These are phyloP conservation scores for Emmonsia crescens DNA, from an alignment of 2,329 filamentous ascomycete genomes.

Conservation along the genomic window DNA sequence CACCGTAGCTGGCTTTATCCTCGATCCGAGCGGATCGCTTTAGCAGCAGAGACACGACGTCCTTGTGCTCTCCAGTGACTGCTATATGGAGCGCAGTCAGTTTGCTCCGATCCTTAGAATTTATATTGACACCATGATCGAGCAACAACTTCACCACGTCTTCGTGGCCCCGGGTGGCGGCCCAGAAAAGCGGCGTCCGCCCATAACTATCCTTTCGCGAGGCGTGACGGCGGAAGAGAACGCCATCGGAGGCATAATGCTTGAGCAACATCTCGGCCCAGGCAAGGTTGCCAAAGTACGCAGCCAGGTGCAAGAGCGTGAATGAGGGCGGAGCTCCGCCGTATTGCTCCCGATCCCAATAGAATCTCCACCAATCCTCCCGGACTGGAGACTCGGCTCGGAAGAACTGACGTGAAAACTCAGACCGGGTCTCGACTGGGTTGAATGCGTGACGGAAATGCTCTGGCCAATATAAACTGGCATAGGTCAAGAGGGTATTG, in stretches of 20 bases:
- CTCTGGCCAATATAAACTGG: constrained; percentile 17
- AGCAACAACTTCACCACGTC: constrained; percentile 29
- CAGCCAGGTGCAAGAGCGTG: constrained; percentile 18
- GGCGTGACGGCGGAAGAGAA: constrained; percentile 9
- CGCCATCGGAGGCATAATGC: constrained; percentile 5
- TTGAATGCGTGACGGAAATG: constrained; percentile 16
- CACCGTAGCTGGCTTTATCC: constrained; percentile 7
- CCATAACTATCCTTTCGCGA: constrained; percentile 14
- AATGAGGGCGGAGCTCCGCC: constrained; percentile 18
- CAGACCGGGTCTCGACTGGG: constrained; percentile 10
- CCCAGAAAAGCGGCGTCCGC: constrained; percentile 10
- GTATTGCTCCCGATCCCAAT: constrained; percentile 18
- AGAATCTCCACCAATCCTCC: constrained; percentile 18
- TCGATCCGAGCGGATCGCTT: constrained; percentile 13
- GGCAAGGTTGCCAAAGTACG: constrained; percentile 17
- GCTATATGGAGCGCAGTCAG: constrained; percentile 18
- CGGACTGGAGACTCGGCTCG: constrained; percentile 14
- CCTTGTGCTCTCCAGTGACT: constrained; percentile 12
- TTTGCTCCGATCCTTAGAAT: constrained; percentile 25
- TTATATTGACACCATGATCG: constrained; percentile 35
- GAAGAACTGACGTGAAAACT: constrained; percentile 19
- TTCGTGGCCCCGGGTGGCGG: constrained; percentile 11
- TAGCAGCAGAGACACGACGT: constrained; percentile 14
- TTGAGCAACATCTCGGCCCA: constrained; percentile 18
- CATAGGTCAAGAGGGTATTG: constrained; percentile 13